A percentile compares a stretch with the other conserved stretches of the same genome.
phyloP scores from a whole-genome alignment of 495 filamentous ascomycete genomes.

The Aspergillus panamensis region DNA sequence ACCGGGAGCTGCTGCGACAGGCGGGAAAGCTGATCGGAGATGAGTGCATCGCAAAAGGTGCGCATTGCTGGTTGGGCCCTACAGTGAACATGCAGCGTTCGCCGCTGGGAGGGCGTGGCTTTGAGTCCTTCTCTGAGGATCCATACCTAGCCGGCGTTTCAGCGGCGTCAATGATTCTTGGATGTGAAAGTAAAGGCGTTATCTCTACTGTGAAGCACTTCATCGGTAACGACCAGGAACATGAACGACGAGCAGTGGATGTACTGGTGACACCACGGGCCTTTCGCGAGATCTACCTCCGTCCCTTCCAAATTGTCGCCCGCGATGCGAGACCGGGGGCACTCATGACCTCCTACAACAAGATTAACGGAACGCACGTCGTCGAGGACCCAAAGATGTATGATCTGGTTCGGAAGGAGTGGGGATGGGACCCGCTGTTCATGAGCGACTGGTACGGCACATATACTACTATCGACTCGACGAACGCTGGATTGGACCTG shows the following conservation, averaged over 20 bases:
- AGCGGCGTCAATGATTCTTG: conserved; percentile 56
- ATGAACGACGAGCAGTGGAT: conserved; percentile 58
- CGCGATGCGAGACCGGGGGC: conserved; percentile 57
- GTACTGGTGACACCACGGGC: conserved; percentile 61
- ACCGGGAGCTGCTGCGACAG: conserved; percentile 50
- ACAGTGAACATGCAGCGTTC: conserved; percentile 70
- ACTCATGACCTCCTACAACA: conserved; percentile 74
- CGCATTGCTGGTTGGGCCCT: conserved; percentile 62
- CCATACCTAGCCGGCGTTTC: conserved; percentile 59
- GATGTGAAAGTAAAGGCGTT: conserved; percentile 57
- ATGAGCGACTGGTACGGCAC: conserved; percentile 49
- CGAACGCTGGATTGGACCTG: conserved; percentile 62
- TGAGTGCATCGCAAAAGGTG: conserved; percentile 61
- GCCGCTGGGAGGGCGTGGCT: conserved; percentile 67
- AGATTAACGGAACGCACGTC: conserved; percentile 65
- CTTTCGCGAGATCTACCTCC: conserved; percentile 68
- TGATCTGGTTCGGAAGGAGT: conserved; percentile 61
- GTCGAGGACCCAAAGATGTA: conserved; percentile 57
- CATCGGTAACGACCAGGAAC: conserved; percentile 69
- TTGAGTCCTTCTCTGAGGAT: conserved; percentile 71
- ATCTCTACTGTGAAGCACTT: conserved; percentile 68
- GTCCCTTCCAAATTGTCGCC: conserved; percentile 68
- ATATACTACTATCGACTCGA: conserved; percentile 57
- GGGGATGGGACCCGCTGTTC: conserved; percentile 53
- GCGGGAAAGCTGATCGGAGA: conserved; percentile 56